Evolutionary conservation across 495 filamentous ascomycete genomes (phyloP).

Genomic region (Corynascus novoguineensis): DNA sequence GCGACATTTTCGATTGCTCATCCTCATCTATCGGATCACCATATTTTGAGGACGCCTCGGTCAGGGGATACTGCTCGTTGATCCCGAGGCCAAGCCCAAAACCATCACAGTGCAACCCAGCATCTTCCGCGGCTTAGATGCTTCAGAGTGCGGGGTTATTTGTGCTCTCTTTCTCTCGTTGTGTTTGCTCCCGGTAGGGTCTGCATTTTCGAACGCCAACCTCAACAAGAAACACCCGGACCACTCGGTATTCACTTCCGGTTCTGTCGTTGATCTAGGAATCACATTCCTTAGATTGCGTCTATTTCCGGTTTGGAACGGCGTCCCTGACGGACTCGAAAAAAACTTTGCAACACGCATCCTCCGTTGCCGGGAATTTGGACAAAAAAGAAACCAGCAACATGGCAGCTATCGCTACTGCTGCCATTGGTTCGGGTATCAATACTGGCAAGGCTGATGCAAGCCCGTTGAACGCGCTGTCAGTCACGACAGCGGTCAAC

Average conservation of each 20-base stretch:
- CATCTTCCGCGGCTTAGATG: too few species aligned
- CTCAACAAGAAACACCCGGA: too few species aligned
- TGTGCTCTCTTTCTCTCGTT: too few species aligned
- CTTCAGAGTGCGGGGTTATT: too few species aligned
- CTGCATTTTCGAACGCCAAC: too few species aligned
- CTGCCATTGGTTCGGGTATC: neutral
- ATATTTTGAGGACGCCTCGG: neutral
- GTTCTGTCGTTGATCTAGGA: too few species aligned
- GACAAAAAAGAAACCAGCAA: constrained; percentile 8
- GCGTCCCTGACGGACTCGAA: neutral
- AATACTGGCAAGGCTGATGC: neutral
- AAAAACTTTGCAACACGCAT: constrained; percentile 11
- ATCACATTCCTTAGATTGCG: too few species aligned
- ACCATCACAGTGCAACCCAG: too few species aligned
- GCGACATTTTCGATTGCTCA: neutral
- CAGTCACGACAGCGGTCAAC: constrained; percentile 18
- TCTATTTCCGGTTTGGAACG: neutral
- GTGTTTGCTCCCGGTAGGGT: too few species aligned
- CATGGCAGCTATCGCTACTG: constrained; percentile 14
- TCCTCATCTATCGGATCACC: too few species aligned
- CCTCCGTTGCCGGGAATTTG: constrained; percentile 4
- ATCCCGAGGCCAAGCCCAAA: neutral
- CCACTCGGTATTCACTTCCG: too few species aligned
- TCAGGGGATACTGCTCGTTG: neutral
- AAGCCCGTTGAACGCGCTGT: constrained; percentile 10